phyloP scores from a whole-genome alignment of 768 basidiomycete species.

The Tricholoma terreum region DNA sequence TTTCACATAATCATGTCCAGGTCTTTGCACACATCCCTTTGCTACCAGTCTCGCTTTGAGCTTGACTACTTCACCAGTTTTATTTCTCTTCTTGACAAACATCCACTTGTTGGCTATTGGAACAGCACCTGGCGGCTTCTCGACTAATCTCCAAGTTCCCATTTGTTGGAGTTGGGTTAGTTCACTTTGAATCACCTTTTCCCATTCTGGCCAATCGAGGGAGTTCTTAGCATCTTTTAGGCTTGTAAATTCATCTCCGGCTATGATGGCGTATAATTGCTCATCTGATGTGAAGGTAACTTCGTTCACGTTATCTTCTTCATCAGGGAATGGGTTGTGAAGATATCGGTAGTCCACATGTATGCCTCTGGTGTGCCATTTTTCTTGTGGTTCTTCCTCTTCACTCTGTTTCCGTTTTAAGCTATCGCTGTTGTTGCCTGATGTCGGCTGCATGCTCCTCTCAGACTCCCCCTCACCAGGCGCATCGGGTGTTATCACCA shows the following conservation, averaged over 20 bases:
- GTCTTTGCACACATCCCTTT: constrained; percentile 30
- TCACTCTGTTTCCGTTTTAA: not conserved
- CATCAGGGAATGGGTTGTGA: not conserved
- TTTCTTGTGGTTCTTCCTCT: not conserved
- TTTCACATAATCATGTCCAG: constrained; percentile 30
- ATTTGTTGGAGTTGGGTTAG: not conserved
- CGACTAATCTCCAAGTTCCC: not conserved
- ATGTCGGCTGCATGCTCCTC: constrained; percentile 1
- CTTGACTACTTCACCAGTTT: constrained; percentile 19
- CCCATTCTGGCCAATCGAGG: not conserved
- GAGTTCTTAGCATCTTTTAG: not conserved
- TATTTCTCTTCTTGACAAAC: constrained; percentile 28
- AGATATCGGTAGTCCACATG: not conserved
- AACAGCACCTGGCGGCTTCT: not conserved
- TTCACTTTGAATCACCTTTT: not conserved
- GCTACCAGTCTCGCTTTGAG: not conserved
- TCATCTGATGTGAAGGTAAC: not conserved
- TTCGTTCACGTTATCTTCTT: not conserved
- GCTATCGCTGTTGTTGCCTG: not conserved
- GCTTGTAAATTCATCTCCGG: not conserved
- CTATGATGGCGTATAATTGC: not conserved
- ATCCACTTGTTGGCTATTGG: constrained; percentile 18
- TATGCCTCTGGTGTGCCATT: not conserved
- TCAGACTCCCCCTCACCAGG: constrained; percentile 1
- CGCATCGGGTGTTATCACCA: not conserved